Percentiles rank a stretch among this genome's conserved stretches.
Conservation (phyloP, 139 green algal genomes). For the Chlorella sorokiniana region DNA sequence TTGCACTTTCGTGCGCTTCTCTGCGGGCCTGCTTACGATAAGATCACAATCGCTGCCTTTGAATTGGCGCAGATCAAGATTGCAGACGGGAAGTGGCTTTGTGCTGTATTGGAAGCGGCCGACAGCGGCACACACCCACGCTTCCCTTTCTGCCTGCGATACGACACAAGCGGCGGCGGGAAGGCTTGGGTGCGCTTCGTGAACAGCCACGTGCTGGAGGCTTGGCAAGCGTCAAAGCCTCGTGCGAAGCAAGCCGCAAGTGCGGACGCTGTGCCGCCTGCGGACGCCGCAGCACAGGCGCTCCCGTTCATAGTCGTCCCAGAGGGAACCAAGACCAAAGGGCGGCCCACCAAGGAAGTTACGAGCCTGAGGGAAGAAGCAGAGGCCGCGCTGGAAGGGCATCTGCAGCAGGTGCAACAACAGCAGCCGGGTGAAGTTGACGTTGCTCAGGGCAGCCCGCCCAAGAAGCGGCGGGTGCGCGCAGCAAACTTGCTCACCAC, state of each 20-base stretch:
- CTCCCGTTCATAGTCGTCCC: not conserved
- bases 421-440: not conserved
- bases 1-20: too few relatives aligned
- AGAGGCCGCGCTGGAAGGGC: not conserved
- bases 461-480: not conserved
- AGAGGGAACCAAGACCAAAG: not conserved
- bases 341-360: not conserved
- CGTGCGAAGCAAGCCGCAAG: not conserved
- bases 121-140: not conserved
- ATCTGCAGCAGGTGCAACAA: not conserved
- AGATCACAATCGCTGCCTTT: not conserved
- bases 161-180: not conserved
- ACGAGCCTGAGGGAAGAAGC: not conserved
- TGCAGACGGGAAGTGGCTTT: not conserved
- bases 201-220: slow-evolving; percentile 1
- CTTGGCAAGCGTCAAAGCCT: not conserved
- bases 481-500: too few relatives aligned
- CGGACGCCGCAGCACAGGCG: not conserved
- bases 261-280: not conserved
- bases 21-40: too few relatives aligned
- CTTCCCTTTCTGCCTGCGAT: not conserved
- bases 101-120: not conserved
- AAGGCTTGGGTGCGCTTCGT: slow-evolving; percentile 2
- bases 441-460: not conserved
- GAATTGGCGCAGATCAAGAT: not conserved